Base-by-base conservation (phyloP, 2,329 filamentous ascomycete genomes). In the Microdochium bolleyi region DNA sequence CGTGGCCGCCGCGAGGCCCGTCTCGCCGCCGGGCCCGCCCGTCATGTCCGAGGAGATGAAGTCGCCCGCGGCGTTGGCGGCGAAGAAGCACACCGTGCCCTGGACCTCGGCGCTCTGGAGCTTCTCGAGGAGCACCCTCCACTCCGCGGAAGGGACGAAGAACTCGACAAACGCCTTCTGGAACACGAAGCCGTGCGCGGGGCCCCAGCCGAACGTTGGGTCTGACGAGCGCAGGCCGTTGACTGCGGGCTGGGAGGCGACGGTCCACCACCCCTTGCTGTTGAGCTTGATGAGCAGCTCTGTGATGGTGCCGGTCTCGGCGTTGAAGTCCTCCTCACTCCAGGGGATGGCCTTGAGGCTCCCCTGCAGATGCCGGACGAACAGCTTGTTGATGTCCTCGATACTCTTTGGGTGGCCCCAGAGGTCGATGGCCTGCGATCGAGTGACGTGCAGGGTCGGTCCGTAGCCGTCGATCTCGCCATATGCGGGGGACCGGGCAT, bases 91-190 rank as follows among this genome's bases (percentile, higher is more conserved):
- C 37, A 96, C 80, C 50, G 82, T 78, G 44, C 85, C 83, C 49
- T 83, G 76, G 16, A 82, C 72, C 52, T 82, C 82, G 34, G 80
- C 70, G 11, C 71, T 72, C 51, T 70, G 65, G 48, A 97, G 80
- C 54, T 82, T 80, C 3, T 77, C 75, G 57, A 81, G 79, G 30
- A 99, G 77, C 1, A 67, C 67, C 16, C 73, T 69, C 85, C 91
- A 97, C 66, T 92, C 88, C 0, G 78, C 69, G 0, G 77, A 72
- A 0, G 92, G 85, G 54, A 95, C 73, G 76, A 99, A 99, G 72
- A 97, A 90, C 68, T 99, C 94, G 51, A 99, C 91, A 69, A 99
- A 99, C 0, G 92, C 88, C 71, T 97, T 99, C 65, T 99, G 94
- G 75, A 96, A 99, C 49, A 97, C 91, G 67, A 95, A 97, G 19